Evolutionary conservation across 2,329 filamentous ascomycete genomes (phyloP).

Genomic region (Colletotrichum simmondsii): DNA sequence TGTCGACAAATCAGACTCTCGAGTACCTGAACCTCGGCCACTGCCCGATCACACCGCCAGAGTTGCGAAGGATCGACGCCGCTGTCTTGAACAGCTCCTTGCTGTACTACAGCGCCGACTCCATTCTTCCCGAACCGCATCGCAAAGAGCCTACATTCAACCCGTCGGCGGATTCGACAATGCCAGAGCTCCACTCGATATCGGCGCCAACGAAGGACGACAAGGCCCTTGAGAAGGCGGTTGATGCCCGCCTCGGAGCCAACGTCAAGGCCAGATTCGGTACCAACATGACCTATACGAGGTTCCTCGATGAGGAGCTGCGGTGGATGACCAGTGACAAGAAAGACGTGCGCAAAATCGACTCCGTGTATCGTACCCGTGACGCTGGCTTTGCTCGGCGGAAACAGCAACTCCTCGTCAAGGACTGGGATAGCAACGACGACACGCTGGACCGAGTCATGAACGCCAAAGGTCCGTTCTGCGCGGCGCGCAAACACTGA

Average conservation of each 20-base stretch:
- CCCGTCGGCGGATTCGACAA: conserved; percentile 37
- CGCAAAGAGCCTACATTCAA: conserved; percentile 40
- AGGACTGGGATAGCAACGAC: conserved; percentile 53
- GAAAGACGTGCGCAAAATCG: conserved; percentile 53
- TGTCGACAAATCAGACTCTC: conserved; percentile 45
- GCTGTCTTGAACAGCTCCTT: conserved; percentile 46
- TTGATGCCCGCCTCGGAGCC: conserved; percentile 43
- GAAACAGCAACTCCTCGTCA: conserved; percentile 47
- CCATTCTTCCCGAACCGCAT: conserved; percentile 46
- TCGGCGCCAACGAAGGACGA: conserved; percentile 14
- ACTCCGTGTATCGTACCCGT: conserved; percentile 55
- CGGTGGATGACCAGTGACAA: conserved; percentile 53
- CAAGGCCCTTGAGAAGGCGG: conserved; percentile 39
- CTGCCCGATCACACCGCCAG: conserved; percentile 45
- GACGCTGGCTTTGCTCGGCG: conserved; percentile 50
- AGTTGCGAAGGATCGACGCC: conserved; percentile 41
- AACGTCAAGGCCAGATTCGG: conserved; percentile 47
- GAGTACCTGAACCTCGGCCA: conserved; percentile 55
- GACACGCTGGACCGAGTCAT: conserved; percentile 50
- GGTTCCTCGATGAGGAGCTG: conserved; percentile 48
- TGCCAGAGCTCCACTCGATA: conserved; percentile 17
- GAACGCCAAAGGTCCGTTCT: conserved; percentile 43
- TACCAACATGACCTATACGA: conserved; percentile 41
- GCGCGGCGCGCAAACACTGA: conserved; percentile 33
- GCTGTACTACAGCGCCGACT: conserved; percentile 49